Evolutionary conservation across 306 rosid species (phyloP), one percentile per base, ranked within the genome.

Genomic region (Prunus mira): DNA sequence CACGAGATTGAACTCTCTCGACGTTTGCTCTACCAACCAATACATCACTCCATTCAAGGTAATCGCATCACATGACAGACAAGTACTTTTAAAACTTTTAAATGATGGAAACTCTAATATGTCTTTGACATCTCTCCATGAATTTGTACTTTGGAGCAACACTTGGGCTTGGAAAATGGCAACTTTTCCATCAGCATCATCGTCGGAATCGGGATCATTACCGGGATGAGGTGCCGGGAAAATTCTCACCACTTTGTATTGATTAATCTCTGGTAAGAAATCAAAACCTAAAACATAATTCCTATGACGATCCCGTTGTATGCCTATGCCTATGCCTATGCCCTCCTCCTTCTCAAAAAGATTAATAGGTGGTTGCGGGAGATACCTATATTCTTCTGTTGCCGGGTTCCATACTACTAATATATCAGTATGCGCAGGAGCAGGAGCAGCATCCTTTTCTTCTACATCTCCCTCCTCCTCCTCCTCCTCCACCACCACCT

Each of bases 91-190:
- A 32, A 4, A 70, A 24, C 24, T 24, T 24, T 24, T 24, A 24
- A 24, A 24, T 0, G 63, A 70, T 32, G 34, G 75, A 34, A 71
- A 15, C 65, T 12, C 75, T n/a, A 71, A 3, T 27, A 50, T 18
- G 73, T 69, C 11, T 8, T 50, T 19, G 24, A 28, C 73, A 27
- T 69, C 45, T n/a, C 61, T 69, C 73, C 61, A 69, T 9, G 18
- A 69, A 69, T 69, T 69, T 69, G 45, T 50, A 51, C 73, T 28
- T 28, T 15, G 73, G 61, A 51, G 20, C 45, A 69, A 50, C 25
- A 27, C 61, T 49, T 9, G 45, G 3, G 73, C 73, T 69, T 18
- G 12, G 28, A 69, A 50, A 17, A 45, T 27, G 9, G 18, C 13
- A 45, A 49, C 32, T 14, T 27, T 7, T 61, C 41, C 41, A 14